Percentiles rank a stretch among this genome's conserved stretches.
These are phyloP conservation scores for Aspergillus hancockii DNA, from an alignment of 495 filamentous ascomycete genomes.

Conservation along the genomic window DNA sequence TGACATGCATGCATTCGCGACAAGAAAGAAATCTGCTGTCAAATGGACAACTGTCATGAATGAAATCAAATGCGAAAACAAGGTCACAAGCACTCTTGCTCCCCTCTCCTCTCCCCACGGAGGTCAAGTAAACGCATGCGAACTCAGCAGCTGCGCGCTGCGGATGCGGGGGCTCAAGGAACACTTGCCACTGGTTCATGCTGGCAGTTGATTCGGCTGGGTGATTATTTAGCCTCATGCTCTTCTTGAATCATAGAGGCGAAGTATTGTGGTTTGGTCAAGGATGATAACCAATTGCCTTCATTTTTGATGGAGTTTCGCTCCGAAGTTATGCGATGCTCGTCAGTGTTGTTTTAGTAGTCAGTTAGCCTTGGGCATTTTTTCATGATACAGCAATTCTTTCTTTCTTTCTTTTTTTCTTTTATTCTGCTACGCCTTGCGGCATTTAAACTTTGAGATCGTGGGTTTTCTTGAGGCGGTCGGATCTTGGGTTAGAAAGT, in stretches of 20 bases:
- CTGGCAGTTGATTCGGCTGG: not conserved
- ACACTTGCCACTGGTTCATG: constrained; percentile 33
- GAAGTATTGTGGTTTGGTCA: not conserved
- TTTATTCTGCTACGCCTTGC: not conserved
- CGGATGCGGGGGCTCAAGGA: constrained; percentile 29
- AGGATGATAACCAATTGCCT: not conserved
- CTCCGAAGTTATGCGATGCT: not conserved
- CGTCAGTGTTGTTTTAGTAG: not conserved
- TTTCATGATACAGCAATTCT: not conserved
- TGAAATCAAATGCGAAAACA: not conserved
- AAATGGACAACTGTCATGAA: constrained; percentile 3
- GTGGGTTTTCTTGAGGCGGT: too few relatives aligned
- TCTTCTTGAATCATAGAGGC: not conserved
- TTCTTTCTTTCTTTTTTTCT: too few relatives aligned
- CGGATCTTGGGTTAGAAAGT: not conserved
- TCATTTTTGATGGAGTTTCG: not conserved
- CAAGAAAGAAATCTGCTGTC: not conserved
- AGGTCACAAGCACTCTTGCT: not conserved
- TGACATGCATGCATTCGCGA: not conserved
- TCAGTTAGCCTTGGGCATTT: not conserved
- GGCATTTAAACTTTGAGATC: not conserved
- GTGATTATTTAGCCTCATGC: not conserved
- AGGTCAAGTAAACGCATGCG: not conserved
- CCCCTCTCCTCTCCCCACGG: not conserved
- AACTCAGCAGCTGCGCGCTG: not conserved